Conservation (phyloP, 2,329 filamentous ascomycete species). For the Ustilaginoidea virens region DNA sequence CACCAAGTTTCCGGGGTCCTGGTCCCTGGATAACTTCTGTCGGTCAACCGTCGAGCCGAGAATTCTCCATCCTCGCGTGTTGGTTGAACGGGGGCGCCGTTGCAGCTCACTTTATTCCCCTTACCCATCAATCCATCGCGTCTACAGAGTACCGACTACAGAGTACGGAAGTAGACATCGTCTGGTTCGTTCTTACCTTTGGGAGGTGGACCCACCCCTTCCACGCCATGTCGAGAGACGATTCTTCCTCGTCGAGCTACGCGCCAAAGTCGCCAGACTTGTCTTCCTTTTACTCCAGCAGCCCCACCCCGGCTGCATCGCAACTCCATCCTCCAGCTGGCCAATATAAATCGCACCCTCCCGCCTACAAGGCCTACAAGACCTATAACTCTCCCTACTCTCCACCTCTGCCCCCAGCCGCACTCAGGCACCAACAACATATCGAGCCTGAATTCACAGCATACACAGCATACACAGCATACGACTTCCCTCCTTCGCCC, state of each 20-base stretch:
- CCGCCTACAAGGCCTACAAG: too few relatives aligned
- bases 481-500: slow-evolving; percentile 4
- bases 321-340: slow-evolving; percentile 7
- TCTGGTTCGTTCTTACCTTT: too few relatives aligned
- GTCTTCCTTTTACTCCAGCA: slow-evolving; percentile 34
- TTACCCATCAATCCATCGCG: too few relatives aligned
- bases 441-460: slow-evolving; percentile 10
- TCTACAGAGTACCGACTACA: neutral
- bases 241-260: slow-evolving; percentile 26
- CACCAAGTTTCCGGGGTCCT: too few relatives aligned
- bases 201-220: slow-evolving; percentile 1
- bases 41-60: too few relatives aligned
- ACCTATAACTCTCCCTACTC: slow-evolving; percentile 10
- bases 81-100: too few relatives aligned
- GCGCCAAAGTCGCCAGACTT: slow-evolving; percentile 44
- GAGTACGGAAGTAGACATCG: too few relatives aligned
- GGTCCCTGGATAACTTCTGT: too few relatives aligned
- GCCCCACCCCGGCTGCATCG: slow-evolving; percentile 12
- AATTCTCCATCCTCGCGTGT: too few relatives aligned
- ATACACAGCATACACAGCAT: slow-evolving; percentile 10
- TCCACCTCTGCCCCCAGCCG: slow-evolving; percentile 15
- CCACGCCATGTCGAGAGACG: slow-evolving; percentile 30
- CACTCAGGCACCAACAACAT: slow-evolving; percentile 11
- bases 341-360: slow-evolving; percentile 19
- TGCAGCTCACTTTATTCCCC: too few relatives aligned